Conservation (phyloP, 2,329 filamentous ascomycete genomes). For the Alternaria gaisen region DNA sequence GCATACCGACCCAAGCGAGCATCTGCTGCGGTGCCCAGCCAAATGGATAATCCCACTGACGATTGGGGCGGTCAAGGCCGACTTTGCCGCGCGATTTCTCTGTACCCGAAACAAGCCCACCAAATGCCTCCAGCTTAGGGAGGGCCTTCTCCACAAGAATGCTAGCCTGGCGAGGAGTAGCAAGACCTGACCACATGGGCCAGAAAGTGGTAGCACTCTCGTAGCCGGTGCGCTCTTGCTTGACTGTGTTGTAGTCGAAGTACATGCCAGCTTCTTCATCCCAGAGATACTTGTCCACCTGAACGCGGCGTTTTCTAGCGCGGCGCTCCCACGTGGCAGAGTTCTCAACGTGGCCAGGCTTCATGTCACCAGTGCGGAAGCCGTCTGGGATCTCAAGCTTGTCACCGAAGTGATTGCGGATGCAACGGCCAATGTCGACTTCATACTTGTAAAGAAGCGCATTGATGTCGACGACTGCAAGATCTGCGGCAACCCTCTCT, state of each 20-base stretch:
- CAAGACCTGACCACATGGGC: conserved; percentile 94
- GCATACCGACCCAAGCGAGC: conserved; percentile 91
- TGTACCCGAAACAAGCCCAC: conserved; percentile 88
- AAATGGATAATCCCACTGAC: conserved; percentile 98
- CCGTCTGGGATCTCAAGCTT: conserved; percentile 82
- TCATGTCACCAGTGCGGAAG: conserved; percentile 73
- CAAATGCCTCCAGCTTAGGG: conserved; percentile 86
- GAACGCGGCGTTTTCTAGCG: conserved; percentile 81
- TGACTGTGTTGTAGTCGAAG: conserved; percentile 93
- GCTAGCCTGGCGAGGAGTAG: conserved; percentile 85
- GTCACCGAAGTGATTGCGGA: conserved; percentile 85
- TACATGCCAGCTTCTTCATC: conserved; percentile 92
- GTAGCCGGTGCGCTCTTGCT: conserved; percentile 81
- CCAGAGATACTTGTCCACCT: conserved; percentile 95
- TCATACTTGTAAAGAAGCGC: conserved; percentile 97
- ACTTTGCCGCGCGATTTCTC: conserved; percentile 85
- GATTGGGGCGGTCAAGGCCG: conserved; percentile 84
- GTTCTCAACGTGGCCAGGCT: conserved; percentile 76
- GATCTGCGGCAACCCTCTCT: conserved; percentile 79
- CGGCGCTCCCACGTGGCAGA: conserved; percentile 92
- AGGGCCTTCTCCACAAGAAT: conserved; percentile 81
- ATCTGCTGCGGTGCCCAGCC: conserved; percentile 99
- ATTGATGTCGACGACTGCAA: conserved; percentile 95
- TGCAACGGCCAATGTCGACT: conserved; percentile 86
- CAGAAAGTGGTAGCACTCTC: conserved; percentile 95